Base-by-base conservation (phyloP, 495 filamentous ascomycete genomes). In the Tirmania nivea region DNA sequence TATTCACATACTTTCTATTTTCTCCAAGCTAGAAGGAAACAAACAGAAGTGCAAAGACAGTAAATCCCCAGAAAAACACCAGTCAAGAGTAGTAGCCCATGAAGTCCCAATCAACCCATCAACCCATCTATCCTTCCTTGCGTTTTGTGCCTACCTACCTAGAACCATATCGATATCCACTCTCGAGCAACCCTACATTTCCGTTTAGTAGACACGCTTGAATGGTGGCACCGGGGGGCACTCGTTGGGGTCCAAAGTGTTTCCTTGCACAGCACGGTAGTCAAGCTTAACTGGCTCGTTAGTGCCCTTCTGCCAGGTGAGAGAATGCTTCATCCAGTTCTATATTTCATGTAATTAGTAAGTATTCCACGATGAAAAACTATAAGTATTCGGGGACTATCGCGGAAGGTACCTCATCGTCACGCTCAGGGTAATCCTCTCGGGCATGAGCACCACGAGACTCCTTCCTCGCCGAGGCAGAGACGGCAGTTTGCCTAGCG, bases 271-370 rank as follows among this genome's bases (percentile, higher is more conserved):
- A 50, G 71, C 71, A 67, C 87, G 74, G 73, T 94, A 93, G 54
- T 72, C 70, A 35, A 93, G 68, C 48, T 88, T 78, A 50, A 87
- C 75, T 68, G 80, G 74, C 57, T 82, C 83, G 61, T 89, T 84
- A 48, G 82, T 80, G 64, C 80, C 66, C 80, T 86, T 86, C 77
- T 96, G 89, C 78, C 79, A 96, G 60, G 78, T 83, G 58, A 96
- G 76, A 36, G 81, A 93, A 75, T 96, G 89, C 78, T 94, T 95
- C 89, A 94, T 95, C 90, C 90, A 96, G 60, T 90, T 79, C 68
- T 45, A 45, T 14, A 45, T 14, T 14, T 19, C 5, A 45, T 14
- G 9, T 14, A 4, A 45, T 45, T 8, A 45, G 39, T 8, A 45
- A 14, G 17, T 45, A 14, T 14, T 14, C 39, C 39, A 19, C 17